A percentile compares a stretch with the other conserved stretches of the same genome.
Evolutionary conservation across 257 asterid genomes (phyloP).

Genomic region (Solanum peruvianum): DNA sequence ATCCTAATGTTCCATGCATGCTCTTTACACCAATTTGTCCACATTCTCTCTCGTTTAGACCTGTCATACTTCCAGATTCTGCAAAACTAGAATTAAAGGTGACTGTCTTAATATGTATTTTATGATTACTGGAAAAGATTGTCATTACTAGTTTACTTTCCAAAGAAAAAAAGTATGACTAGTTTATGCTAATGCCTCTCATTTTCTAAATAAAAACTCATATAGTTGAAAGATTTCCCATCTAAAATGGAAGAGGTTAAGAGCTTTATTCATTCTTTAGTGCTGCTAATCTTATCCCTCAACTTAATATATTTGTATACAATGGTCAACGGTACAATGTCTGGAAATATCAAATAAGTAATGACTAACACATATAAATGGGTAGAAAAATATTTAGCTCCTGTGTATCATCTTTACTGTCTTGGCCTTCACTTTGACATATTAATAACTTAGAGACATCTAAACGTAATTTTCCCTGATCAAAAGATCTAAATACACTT

Average conservation of each 20-base stretch:
- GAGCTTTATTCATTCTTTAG: neutral
- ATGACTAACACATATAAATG: neutral
- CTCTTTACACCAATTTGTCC: slow-evolving; percentile 98
- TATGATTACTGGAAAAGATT: neutral
- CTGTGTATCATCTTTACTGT: neutral
- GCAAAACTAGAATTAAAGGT: slow-evolving; percentile 95
- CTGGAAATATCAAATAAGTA: neutral
- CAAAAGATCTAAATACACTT: neutral
- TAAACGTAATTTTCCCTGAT: neutral
- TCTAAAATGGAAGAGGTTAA: neutral
- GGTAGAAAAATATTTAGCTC: neutral
- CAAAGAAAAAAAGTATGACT: neutral
- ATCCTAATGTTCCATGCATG: slow-evolving; percentile 99
- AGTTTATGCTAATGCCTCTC: neutral
- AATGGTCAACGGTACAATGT: neutral
- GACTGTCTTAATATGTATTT: neutral
- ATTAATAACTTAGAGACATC: neutral
- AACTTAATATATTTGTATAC: neutral
- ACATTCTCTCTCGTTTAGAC: slow-evolving; percentile 97
- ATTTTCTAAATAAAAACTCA: neutral
- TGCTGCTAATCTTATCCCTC: neutral
- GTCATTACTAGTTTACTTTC: neutral
- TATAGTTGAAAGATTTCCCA: neutral
- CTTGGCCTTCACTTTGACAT: neutral
- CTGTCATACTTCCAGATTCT: slow-evolving; percentile 97